Evolutionary conservation across 768 basidiomycete genomes (phyloP), one percentile per base, ranked within the genome.

Genomic region (Suillus discolor): DNA sequence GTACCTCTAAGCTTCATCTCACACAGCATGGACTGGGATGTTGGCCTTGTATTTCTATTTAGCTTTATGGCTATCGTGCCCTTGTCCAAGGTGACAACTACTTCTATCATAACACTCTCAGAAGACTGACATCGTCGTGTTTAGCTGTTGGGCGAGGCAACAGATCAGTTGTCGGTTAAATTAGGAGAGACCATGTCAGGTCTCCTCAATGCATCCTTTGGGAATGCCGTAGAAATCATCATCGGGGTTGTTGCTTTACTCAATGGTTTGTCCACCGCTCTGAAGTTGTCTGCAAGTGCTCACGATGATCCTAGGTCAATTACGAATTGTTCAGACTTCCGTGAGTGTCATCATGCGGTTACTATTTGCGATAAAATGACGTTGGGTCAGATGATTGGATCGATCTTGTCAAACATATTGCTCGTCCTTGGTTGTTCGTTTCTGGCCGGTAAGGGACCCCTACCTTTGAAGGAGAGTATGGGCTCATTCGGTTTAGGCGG

Each of bases 61-160:
- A 89, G 88, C 68, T 94, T 94, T 74, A 70, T 93, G 49, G 91
- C 93, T 16, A 94, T 96, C 70, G 81, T 96, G 64, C 95, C 96
- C 41, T 84, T 97, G 36, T 96, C 44, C 20, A 20, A 20, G 44
- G 44, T 45, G 3, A 4, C 44, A 45, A 45, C 44, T 20, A 45
- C 18, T 45, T 8, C 20, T 20, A 9, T 45, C 8, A 20, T 45
- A 8, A 45, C 18, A 9, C 9, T 20, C 44, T 45, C 11, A 20
- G 44, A 45, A 45, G 42, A 45, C 44, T 45, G 8, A 45, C 18
- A 45, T 20, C 3, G 4, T 45, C 20, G 18, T 45, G 18, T 20
- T 45, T 45, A 45, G 44, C 44, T 45, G 20, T 45, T 45, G 20
- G 44, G 44, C 44, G 44, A 45, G 20, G 20, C 44, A 20, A 45